Evolutionary conservation across 2,329 filamentous ascomycete species (phyloP), one percentile per base, ranked within the genome.

Genomic region (Harringtonia lauricola): DNA sequence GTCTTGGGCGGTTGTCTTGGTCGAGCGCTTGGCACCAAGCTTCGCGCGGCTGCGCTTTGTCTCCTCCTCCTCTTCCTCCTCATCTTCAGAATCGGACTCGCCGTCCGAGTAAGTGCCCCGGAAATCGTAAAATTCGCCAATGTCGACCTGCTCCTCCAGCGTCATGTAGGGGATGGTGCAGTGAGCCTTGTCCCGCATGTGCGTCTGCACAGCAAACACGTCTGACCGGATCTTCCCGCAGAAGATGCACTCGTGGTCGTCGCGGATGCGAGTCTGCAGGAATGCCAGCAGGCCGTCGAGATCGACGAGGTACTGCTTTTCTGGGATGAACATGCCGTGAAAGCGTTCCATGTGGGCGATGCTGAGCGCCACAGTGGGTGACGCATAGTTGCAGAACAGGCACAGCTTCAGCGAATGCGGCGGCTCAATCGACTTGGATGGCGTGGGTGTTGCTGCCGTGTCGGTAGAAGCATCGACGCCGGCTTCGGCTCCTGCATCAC

Each of bases 61-160:
- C 15, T 14, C 68, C 4, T 62, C 61, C 13, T 69, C 71, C 19
- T 80, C 77, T 7, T 77, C 75, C 2, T 79, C 74, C 15, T 76
- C 75, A 4, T 78, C 74, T 3, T 75, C 76, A 1, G 79, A 73
- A n/a, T 51, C 48, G 5, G 38, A 28, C 31, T 77, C 85, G 12
- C 72, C 78, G 55, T 96, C 92, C 0, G 88, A 92, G 61, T 98
- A 98, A 2, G 92, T 95, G 64, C 85, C 86, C 51, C 86, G 77
- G 72, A 98, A 98, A 59, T 98, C 92, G 63, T 98, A 98, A 62
- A 86, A 95, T 51, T 96, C 86, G 45, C 92, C 92, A 56, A 98
- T 86, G 44, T 94, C 87, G 26, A 96, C 74, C 66, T 95, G 87
- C 57, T 96, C 88, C 30, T 84, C 82, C 58, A 95, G 86, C 0